Conservation (phyloP, 202 grass and related monocot species). For the Carex sylvatica region DNA sequence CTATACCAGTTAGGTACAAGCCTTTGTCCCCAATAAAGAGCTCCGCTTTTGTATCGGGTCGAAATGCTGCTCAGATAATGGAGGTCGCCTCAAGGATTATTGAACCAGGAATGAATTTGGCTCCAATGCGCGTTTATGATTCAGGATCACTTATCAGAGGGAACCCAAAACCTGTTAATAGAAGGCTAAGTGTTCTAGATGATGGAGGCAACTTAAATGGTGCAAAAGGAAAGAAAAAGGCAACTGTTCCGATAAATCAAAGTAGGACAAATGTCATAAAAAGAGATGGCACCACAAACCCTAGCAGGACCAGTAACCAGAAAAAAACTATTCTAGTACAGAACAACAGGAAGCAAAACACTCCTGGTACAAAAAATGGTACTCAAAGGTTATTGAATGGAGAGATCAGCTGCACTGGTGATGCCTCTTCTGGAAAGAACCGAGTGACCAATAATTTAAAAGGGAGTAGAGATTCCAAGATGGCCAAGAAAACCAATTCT, state of each 20-base stretch:
- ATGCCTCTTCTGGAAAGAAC: slow-evolving; percentile 46
- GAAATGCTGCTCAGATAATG: slow-evolving; percentile 84
- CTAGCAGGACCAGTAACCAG: slow-evolving; percentile 11
- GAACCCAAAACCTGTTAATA: slow-evolving; percentile 38
- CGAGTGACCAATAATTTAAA: slow-evolving; percentile 25
- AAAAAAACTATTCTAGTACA: slow-evolving; percentile 33
- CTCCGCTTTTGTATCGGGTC: slow-evolving; percentile 44
- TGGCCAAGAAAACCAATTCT: slow-evolving; percentile 24
- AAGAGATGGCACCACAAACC: slow-evolving; percentile 30
- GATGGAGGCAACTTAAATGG: slow-evolving; percentile 38
- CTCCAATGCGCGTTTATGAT: slow-evolving; percentile 38
- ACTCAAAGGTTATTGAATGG: slow-evolving; percentile 22
- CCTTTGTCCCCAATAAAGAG: slow-evolving; percentile 63
- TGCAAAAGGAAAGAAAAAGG: slow-evolving; percentile 50
- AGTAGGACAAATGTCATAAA: slow-evolving; percentile 45
- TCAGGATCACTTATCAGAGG: slow-evolving; percentile 39
- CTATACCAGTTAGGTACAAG: slow-evolving; percentile 57
- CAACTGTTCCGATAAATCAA: slow-evolving; percentile 37
- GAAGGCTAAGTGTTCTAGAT: slow-evolving; percentile 38
- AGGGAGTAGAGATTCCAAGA: slow-evolving; percentile 32
- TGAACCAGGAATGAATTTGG: slow-evolving; percentile 41
- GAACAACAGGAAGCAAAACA: slow-evolving; percentile 67
- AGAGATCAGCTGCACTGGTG: slow-evolving; percentile 28
- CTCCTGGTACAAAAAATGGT: slow-evolving; percentile 19
- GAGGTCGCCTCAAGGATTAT: slow-evolving; percentile 76